Percentiles rank a stretch among this genome's conserved stretches.
These are phyloP conservation scores for Agrocybe praecox DNA, from an alignment of 768 basidiomycete species.

Conservation along the genomic window DNA sequence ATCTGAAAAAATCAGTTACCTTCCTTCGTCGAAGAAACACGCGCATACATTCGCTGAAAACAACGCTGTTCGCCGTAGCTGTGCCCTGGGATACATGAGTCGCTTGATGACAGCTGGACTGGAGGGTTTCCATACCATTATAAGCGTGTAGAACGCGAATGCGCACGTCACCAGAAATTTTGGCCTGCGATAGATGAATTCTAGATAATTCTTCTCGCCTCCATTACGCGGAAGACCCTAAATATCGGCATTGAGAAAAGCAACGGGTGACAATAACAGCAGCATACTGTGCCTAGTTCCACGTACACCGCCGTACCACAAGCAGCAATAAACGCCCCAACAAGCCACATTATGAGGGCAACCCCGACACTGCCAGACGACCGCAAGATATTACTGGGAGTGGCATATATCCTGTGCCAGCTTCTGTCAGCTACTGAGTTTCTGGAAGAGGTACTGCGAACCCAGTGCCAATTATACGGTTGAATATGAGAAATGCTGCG, in stretches of 20 bases:
- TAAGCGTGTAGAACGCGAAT: constrained; percentile 58
- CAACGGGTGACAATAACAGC: background rate
- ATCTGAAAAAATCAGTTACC: constrained; percentile 41
- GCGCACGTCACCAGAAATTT: constrained; percentile 62
- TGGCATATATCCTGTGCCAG: constrained; percentile 62
- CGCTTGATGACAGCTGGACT: background rate
- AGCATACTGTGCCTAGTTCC: constrained; percentile 68
- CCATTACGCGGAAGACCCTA: constrained; percentile 72
- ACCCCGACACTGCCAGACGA: constrained; percentile 73
- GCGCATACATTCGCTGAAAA: constrained; percentile 71
- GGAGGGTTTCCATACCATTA: constrained; percentile 45
- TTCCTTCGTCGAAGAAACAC: background rate
- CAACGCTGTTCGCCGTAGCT: constrained; percentile 59
- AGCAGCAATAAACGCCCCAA: constrained; percentile 65
- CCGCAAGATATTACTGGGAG: constrained; percentile 66
- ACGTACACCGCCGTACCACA: constrained; percentile 73
- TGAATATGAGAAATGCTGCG: constrained; percentile 70
- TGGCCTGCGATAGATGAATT: constrained; percentile 67
- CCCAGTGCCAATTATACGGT: constrained; percentile 78
- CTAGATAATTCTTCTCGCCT: constrained; percentile 78
- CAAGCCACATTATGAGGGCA: constrained; percentile 68
- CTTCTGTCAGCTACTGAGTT: background rate
- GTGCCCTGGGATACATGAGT: constrained; percentile 44
- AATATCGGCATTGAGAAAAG: background rate
- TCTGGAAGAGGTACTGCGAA: constrained; percentile 23